Evolutionary conservation across 1,139 yeast genomes (phyloP).

Genomic region (Yamadazyma triangularis): DNA sequence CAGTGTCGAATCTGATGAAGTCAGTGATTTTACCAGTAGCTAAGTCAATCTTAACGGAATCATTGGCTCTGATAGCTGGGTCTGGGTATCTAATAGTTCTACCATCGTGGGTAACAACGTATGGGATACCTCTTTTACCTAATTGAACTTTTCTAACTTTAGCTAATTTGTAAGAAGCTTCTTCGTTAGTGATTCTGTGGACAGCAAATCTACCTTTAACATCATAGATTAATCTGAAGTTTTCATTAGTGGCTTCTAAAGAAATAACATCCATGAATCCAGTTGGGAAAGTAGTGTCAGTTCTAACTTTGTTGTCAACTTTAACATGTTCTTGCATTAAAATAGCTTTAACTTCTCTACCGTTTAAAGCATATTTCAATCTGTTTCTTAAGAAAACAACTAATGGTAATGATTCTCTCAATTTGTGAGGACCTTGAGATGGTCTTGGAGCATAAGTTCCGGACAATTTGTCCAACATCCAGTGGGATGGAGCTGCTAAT

Average conservation of each 20-base stretch:
- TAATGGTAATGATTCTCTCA: conserved; percentile 98
- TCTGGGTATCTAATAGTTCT: conserved; percentile 99
- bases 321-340: conserved; percentile 98
- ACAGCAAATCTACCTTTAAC: conserved; percentile 98
- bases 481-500: conserved; percentile 85
- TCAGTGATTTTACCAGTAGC: conserved; percentile 93
- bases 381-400: conserved; percentile 98
- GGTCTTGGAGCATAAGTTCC: conserved; percentile 99
- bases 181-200: conserved; percentile 98
- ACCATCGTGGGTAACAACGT: conserved; percentile 98
- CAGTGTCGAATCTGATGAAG: conserved; percentile 91
- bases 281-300: conserved; percentile 97
- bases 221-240: conserved; percentile 98
- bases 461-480: conserved; percentile 99
- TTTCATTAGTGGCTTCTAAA: conserved; percentile 96
- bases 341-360: conserved; percentile 99
- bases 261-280: conserved; percentile 99
- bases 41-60: conserved; percentile 94
- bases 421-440: conserved; percentile 99
- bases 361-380: conserved; percentile 98
- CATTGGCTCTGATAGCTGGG: conserved; percentile 93
- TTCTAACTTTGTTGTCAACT: conserved; percentile 99
- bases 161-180: conserved; percentile 96
- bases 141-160: conserved; percentile 96
- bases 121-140: conserved; percentile 98